Percentiles rank a stretch among this genome's conserved stretches.
phyloP scores from a whole-genome alignment of 2,329 filamentous ascomycete genomes.

The Samsoniella hepiali region DNA sequence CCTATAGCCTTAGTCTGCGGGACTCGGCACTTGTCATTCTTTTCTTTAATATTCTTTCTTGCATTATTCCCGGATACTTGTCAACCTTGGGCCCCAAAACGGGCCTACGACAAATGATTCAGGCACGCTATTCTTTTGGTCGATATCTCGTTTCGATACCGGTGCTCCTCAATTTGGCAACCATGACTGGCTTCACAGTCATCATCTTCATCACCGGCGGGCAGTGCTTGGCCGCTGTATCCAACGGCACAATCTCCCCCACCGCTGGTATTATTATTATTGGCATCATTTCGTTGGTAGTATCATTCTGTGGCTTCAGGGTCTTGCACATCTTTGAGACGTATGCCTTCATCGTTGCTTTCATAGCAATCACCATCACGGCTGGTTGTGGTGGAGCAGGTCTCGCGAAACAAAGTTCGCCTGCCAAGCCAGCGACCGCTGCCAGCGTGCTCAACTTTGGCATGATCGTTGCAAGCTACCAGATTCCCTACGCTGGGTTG shows the following conservation, averaged over 20 bases:
- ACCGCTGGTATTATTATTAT: constrained; percentile 61
- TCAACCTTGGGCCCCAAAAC: constrained; percentile 58
- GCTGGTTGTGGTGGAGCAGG: constrained; percentile 51
- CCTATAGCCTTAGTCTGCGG: constrained; percentile 53
- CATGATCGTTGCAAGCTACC: constrained; percentile 60
- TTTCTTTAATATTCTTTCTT: constrained; percentile 59
- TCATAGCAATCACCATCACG: constrained; percentile 53
- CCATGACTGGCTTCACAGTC: constrained; percentile 60
- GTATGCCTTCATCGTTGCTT: constrained; percentile 54
- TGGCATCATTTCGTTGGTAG: constrained; percentile 51
- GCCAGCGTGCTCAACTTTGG: constrained; percentile 52
- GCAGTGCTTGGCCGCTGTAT: constrained; percentile 54
- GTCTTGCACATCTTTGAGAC: constrained; percentile 57
- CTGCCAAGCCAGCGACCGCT: constrained; percentile 40
- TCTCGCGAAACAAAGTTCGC: constrained; percentile 45
- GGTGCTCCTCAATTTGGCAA: constrained; percentile 60
- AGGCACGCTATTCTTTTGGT: constrained; percentile 61
- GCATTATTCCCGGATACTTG: constrained; percentile 53
- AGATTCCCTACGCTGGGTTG: constrained; percentile 59
- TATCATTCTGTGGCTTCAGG: constrained; percentile 60
- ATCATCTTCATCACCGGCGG: constrained; percentile 61
- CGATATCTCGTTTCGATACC: constrained; percentile 58
- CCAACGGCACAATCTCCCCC: constrained; percentile 45
- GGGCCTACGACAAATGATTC: constrained; percentile 64
- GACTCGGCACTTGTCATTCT: constrained; percentile 58